phyloP scores from a whole-genome alignment of 2,329 filamentous ascomycete species.

The Xylariomycetidae sp. region DNA sequence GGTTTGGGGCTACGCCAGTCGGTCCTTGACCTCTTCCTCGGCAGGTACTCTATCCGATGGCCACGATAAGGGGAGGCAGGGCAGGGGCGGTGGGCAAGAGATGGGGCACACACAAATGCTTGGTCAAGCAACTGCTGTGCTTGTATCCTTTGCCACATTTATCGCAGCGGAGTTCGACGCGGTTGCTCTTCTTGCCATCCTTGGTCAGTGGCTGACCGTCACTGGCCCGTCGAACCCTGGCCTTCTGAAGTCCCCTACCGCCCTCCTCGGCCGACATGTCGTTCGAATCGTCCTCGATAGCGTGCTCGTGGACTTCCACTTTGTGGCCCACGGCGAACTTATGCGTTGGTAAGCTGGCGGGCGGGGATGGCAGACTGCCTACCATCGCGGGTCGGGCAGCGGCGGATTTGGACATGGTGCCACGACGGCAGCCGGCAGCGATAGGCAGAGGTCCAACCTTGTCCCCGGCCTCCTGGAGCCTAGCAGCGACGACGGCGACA shows the following conservation, averaged over 20 bases:
- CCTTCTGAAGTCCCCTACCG: constrained; percentile 40
- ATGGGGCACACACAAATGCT: constrained; percentile 94
- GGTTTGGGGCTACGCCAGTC: constrained; percentile 18
- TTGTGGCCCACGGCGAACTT: constrained; percentile 45
- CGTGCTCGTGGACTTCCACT: constrained; percentile 49
- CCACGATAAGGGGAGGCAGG: constrained; percentile 24
- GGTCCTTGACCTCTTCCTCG: constrained; percentile 25
- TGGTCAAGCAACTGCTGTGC: constrained; percentile 99
- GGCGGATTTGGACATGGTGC: constrained; percentile 61
- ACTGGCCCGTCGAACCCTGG: constrained; percentile 60
- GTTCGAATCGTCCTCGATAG: constrained; percentile 62
- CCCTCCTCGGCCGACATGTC: constrained; percentile 52
- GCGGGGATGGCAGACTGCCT: constrained; percentile 56
- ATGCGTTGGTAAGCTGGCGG: constrained; percentile 61
- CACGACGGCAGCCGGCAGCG: constrained; percentile 53
- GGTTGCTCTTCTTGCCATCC: constrained; percentile 72
- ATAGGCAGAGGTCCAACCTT: constrained; percentile 51
- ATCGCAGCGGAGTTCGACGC: constrained; percentile 87
- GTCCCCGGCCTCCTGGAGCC: constrained; percentile 61
- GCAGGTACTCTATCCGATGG: constrained; percentile 20
- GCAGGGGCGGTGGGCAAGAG: constrained; percentile 38
- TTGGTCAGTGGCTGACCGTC: constrained; percentile 81
- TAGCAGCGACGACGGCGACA: constrained; percentile 69
- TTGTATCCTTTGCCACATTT: constrained; percentile 99
- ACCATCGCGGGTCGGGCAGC: constrained; percentile 46